A percentile compares a stretch with the other conserved stretches of the same genome.
Evolutionary conservation across 1,139 yeast species (phyloP).

Genomic region (Spathaspora sp.): DNA sequence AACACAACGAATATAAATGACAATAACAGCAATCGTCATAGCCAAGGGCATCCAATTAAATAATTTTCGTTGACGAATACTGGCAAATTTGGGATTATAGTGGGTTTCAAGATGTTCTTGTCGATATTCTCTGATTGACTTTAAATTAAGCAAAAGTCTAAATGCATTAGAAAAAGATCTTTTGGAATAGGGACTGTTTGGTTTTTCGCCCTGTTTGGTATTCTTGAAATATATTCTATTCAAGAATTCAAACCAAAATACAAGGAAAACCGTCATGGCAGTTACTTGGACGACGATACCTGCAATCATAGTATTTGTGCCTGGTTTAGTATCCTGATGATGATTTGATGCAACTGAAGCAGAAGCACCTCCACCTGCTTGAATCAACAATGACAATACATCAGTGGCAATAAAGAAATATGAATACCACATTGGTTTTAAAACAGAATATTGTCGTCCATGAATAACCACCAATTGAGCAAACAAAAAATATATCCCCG

Average conservation of each 20-base stretch:
- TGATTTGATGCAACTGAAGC: slow-evolving; percentile 55
- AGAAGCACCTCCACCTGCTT: slow-evolving; percentile 82
- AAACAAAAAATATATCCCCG: slow-evolving; percentile 75
- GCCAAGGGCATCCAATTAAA: slow-evolving; percentile 53
- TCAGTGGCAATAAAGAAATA: slow-evolving; percentile 69
- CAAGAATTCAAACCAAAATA: slow-evolving; percentile 56
- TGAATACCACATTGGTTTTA: slow-evolving; percentile 77
- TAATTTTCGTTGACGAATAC: slow-evolving; percentile 38
- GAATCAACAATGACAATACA: slow-evolving; percentile 66
- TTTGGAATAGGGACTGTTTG: slow-evolving; percentile 24
- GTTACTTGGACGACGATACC: slow-evolving; percentile 80
- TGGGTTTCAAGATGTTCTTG: slow-evolving; percentile 25
- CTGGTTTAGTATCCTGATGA: slow-evolving; percentile 41
- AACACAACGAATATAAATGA: slow-evolving; percentile 69
- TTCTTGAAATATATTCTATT: slow-evolving; percentile 43
- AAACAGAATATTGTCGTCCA: slow-evolving; percentile 59
- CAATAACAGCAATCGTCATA: slow-evolving; percentile 52
- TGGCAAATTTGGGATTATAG: slow-evolving; percentile 40
- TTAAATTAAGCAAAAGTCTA: slow-evolving; percentile 29
- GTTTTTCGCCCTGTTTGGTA: slow-evolving; percentile 12
- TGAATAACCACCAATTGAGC: slow-evolving; percentile 73
- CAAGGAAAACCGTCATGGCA: slow-evolving; percentile 64
- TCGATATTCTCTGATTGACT: slow-evolving; percentile 24
- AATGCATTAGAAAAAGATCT: slow-evolving; percentile 28
- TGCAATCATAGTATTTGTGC: slow-evolving; percentile 77